Base-by-base conservation (phyloP, 2,329 filamentous ascomycete species). In the Pestalotiopsis sp. region DNA sequence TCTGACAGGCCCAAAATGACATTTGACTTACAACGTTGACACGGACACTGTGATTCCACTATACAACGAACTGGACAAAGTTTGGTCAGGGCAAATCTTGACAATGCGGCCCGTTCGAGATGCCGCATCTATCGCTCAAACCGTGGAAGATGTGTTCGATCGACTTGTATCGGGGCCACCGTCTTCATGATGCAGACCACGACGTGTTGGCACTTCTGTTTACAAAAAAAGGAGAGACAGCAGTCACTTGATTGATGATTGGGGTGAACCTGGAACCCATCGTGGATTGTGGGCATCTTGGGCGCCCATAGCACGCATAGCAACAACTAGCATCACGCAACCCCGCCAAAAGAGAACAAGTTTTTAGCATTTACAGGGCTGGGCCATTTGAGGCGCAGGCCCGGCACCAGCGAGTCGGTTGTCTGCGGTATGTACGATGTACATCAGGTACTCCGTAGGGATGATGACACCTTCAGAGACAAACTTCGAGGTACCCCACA, bases 361-460 rank as follows among this genome's bases (percentile, higher is more conserved):
- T 52, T 52, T 52, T 52, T 17, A n/a, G 25, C n/a, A 36, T 61
- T 13, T 14, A n/a, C 59, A 61, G 27, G 59, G 59, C 59, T 38
- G 59, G 45, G 65, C 65, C 65, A 62, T 31, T 62, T 23, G 65
- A 63, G 58, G 65, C 57, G 65, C 65, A 57, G 52, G 27, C 38
- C 64, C 64, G 64, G 41, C 64, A 36, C 52, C 38, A 49, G 36
- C 11, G n/a, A 31, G 27, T 31, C 20, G 17, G 45, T 52, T 52
- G 45, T 2, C 4, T 52, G 17, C 17, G 17, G 45, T 17, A 23
- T 23, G 20, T 23, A 23, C 20, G 20, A n/a, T 20, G 41, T 52
- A 14, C 52, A 27, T 36, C 27, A 31, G 27, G 27, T 31, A 31
- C 27, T 31, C 6, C 27, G 41, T 13, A 27, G 12, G 63, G 45